Evolutionary conservation across 495 filamentous ascomycete genomes (phyloP), one percentile per base, ranked within the genome.

Genomic region (Bryoglossum gracile): DNA sequence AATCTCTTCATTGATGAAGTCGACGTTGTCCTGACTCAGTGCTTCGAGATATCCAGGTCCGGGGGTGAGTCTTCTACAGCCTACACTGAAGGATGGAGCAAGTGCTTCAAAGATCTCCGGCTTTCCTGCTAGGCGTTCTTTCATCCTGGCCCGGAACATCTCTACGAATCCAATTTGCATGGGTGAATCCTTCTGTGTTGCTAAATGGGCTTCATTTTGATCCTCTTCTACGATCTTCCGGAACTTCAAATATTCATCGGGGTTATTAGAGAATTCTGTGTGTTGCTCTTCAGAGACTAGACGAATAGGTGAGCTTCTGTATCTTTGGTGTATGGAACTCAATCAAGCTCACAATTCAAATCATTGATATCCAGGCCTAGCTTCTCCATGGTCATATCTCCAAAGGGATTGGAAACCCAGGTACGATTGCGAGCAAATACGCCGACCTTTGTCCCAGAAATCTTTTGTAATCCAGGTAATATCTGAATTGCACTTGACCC

Each of bases 11-110:
- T 66, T 66, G 56, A 84, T 76, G 50, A 80, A 79, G 42, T 69
- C 66, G 22, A 82, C 80, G 48, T 88, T 86, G 16, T 74, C 68
- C 59, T 82, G 70, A 1, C 72, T 65, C 37, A 89, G 62, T 11
- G 83, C 76, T 53, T 87, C 83, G 14, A 89, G 74, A 58, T 87
- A 89, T 0, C 81, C 82, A 5, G 80, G 80, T 0, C 83, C 84
- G 0, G 83, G 83, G 0, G 84, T 89, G 0, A 86, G 68, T 11
- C 84, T 79, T 38, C 83, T 75, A 55, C 83, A 89, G 58, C 79
- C 75, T 3, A 80, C 80, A 0, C 73, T 70, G 58, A 83, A 89
- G 48, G 81, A 75, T 0, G 84, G 83, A 9, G 37, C 24, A 0
- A 60, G 32, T 8, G 41, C 36, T 10, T 54, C 47, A 8, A 42